phyloP scores from a whole-genome alignment of 2,329 filamentous ascomycete genomes.

The Clonostachys sp. region DNA sequence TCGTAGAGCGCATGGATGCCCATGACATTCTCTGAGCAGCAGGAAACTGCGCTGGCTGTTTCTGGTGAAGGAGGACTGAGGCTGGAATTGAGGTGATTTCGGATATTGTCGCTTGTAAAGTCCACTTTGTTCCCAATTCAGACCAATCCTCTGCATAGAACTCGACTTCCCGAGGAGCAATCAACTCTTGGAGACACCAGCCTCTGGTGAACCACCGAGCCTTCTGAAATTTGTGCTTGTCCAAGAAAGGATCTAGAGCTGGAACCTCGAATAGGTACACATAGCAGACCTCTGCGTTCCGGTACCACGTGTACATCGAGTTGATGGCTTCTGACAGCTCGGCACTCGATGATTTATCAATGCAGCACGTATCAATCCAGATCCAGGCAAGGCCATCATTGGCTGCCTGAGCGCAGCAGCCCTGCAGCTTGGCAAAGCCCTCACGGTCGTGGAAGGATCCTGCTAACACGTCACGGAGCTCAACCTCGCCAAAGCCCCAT shows the following conservation, averaged over 20 bases:
- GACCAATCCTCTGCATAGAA: constrained; percentile 15
- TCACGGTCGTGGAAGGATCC: neutral
- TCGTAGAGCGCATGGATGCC: constrained; percentile 9
- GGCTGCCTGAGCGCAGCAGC: neutral
- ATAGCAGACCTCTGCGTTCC: constrained; percentile 4
- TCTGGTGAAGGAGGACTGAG: neutral
- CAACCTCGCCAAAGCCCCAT: constrained; percentile 18
- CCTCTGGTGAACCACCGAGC: constrained; percentile 4
- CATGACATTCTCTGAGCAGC: constrained; percentile 5
- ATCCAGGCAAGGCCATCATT: constrained; percentile 1
- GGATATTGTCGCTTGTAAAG: neutral
- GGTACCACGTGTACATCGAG: constrained; percentile 12
- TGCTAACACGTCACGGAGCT: constrained; percentile 7
- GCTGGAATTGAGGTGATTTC: constrained; percentile 3
- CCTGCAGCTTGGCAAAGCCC: neutral
- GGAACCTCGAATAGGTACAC: constrained; percentile 4
- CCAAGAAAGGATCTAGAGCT: neutral
- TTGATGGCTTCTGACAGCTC: constrained; percentile 5
- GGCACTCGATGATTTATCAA: constrained; percentile 10
- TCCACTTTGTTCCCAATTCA: constrained; percentile 1
- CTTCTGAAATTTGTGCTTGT: neutral
- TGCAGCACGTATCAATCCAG: constrained; percentile 12
- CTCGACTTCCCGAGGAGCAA: constrained; percentile 6
- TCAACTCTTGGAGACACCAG: constrained; percentile 9
- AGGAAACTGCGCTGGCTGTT: neutral